Base-by-base conservation (phyloP, 352 stramenopile species). In the Phytophthora cryptogea region DNA sequence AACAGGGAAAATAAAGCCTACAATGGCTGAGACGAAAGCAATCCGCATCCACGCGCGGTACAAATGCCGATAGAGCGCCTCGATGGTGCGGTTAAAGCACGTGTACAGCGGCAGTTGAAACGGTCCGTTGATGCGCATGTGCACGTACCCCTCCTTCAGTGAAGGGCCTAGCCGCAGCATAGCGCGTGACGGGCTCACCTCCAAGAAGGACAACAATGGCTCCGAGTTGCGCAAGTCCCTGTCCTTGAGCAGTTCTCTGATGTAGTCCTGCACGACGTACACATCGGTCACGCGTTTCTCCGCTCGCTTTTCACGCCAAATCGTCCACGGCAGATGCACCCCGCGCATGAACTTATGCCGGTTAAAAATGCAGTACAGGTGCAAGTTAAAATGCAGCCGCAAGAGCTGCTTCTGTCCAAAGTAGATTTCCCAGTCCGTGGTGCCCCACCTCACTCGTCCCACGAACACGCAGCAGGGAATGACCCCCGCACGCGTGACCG, bases 41-140 rank as follows among this genome's bases (percentile, higher is more conserved):
- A 95, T 89, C 11, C 86, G 84, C 73, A 95, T 92, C 79, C 86
- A 92, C 39, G 84, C 89, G 58, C 84, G 86, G 40, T 95, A 95
- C 52, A 92, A 56, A 74, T 94, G 86, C 11, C 86, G 79, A 52
- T 95, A 95, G 14, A 95, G 36, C 5, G 74, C 69, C 59, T 95
- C 86, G 54, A 95, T 89, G 13, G 80, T 90, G 43, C 77, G 84
- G 57, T 89, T 93, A 33, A 92, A 90, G 60, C 86, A 95, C 40
- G 80, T 85, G 63, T 95, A 92, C 9, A 95, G 70, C 49, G 86
- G 86, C 40, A 95, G 51, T 53, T 95, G 86, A 57, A 94, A 92
- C 41, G 86, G 75, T 52, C 86, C 86, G 64, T 93, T 95, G 54
- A 92, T 90, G 68, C 86, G 84, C 86, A 95, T 92, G 71, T 95